phyloP scores from a whole-genome alignment of 352 stramenopile genomes.

The Globisporangium irregulare region DNA sequence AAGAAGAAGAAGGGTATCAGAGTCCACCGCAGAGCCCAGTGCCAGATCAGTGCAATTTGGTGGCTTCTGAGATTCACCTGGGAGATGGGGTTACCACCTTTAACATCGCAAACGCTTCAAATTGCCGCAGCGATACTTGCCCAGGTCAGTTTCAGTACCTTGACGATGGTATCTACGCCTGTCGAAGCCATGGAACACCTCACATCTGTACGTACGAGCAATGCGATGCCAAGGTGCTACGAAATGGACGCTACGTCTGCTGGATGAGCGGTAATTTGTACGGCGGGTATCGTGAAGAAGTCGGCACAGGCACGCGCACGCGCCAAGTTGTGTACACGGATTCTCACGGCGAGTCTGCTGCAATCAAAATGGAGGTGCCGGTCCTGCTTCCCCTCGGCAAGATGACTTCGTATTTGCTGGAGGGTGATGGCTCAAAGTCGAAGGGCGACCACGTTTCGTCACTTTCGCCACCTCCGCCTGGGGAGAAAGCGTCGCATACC shows the following conservation, averaged over 20 bases:
- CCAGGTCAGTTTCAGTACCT: slow-evolving; percentile 55
- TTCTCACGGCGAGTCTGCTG: slow-evolving; percentile 39
- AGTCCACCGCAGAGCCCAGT: slow-evolving; percentile 2
- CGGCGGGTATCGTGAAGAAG: slow-evolving; percentile 54
- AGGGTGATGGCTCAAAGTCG: slow-evolving; percentile 25
- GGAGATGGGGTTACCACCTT: slow-evolving; percentile 60
- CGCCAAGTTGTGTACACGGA: slow-evolving; percentile 61
- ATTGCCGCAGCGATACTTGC: slow-evolving; percentile 43
- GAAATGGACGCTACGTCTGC: slow-evolving; percentile 56
- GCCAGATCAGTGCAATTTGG: slow-evolving; percentile 28
- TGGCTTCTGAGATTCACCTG: slow-evolving; percentile 54
- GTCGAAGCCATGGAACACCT: slow-evolving; percentile 54
- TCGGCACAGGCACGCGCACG: slow-evolving; percentile 57
- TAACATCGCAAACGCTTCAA: slow-evolving; percentile 33
- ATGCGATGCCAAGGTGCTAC: slow-evolving; percentile 57
- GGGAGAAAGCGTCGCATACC: slow-evolving; percentile 43
- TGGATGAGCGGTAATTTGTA: slow-evolving; percentile 68
- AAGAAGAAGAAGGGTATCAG: slow-evolving; percentile 15
- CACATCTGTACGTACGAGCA: slow-evolving; percentile 79
- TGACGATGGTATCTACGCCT: slow-evolving; percentile 74
- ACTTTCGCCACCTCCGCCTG: slow-evolving; percentile 56
- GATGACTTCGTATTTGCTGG: slow-evolving; percentile 60
- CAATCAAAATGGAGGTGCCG: slow-evolving; percentile 75
- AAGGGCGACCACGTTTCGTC: slow-evolving; percentile 37
- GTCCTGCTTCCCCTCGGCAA: slow-evolving; percentile 61